Percentiles rank a stretch among this genome's conserved stretches.
Conservation (phyloP, 2,329 filamentous ascomycete species). For the Aureobasidium sp. region DNA sequence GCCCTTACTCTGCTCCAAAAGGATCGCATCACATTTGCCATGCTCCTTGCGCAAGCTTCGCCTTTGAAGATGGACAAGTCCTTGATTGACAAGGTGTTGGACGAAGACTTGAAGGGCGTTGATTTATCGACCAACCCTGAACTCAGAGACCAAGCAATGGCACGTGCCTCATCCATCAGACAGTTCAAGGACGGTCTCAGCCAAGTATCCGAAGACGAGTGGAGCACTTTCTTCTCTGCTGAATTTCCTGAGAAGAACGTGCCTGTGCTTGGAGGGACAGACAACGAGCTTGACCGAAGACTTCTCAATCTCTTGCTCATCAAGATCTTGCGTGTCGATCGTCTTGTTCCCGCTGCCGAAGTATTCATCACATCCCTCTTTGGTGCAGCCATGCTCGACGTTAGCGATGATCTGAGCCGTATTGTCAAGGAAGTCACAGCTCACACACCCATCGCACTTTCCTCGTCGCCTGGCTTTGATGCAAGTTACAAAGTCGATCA, state of each 20-base stretch:
- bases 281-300: conserved; percentile 61
- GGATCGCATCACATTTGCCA: conserved; percentile 86
- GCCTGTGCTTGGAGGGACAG: conserved; percentile 62
- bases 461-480: conserved; percentile 93
- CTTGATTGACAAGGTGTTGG: conserved; percentile 78
- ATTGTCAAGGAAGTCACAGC: conserved; percentile 79
- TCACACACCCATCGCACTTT: conserved; percentile 77
- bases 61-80: conserved; percentile 91
- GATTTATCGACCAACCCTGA: conserved; percentile 66
- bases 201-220: conserved; percentile 51
- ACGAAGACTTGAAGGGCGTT: conserved; percentile 62
- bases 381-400: conserved; percentile 70
- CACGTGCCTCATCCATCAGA: conserved; percentile 57
- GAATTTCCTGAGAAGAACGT: conserved; percentile 81
- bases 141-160: conserved; percentile 58
- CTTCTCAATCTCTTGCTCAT: conserved; percentile 79
- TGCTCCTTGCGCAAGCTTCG: conserved; percentile 91
- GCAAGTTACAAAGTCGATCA: conserved; percentile 98
- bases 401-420: conserved; percentile 73
- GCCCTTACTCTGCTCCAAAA: conserved; percentile 86
- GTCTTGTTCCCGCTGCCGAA: conserved; percentile 87
- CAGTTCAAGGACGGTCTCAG: conserved; percentile 66
- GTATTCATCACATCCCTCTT: conserved; percentile 84
- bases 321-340: conserved; percentile 90
- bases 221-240: conserved; percentile 75